A percentile compares a stretch with the other conserved stretches of the same genome.
Conservation (phyloP, 2,329 filamentous ascomycete genomes). For the Ilyonectria destructans region DNA sequence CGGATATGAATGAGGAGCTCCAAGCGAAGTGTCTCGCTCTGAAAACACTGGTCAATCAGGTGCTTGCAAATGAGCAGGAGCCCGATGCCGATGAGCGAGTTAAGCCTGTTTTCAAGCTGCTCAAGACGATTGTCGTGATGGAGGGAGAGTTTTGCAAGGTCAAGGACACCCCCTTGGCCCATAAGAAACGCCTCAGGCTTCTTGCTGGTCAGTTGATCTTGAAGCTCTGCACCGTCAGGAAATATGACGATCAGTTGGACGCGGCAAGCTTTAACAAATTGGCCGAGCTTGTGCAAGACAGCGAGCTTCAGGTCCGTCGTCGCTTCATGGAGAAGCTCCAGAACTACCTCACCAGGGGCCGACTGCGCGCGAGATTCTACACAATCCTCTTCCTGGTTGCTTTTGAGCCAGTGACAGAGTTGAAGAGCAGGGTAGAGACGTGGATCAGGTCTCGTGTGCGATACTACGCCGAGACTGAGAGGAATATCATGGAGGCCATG, state of each 20-base stretch:
- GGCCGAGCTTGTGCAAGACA: slow-evolving; percentile 86
- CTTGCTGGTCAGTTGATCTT: slow-evolving; percentile 85
- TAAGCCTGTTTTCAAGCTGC: slow-evolving; percentile 81
- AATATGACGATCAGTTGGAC: slow-evolving; percentile 82
- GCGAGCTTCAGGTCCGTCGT: slow-evolving; percentile 79
- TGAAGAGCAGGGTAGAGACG: slow-evolving; percentile 84
- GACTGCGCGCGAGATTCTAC: slow-evolving; percentile 84
- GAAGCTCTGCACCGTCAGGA: slow-evolving; percentile 85
- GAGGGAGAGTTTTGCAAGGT: slow-evolving; percentile 87
- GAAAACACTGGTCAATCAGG: slow-evolving; percentile 88
- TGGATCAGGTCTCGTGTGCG: slow-evolving; percentile 90
- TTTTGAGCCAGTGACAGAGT: slow-evolving; percentile 85
- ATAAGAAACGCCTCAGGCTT: slow-evolving; percentile 86
- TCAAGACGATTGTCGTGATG: slow-evolving; percentile 82
- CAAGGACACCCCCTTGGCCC: slow-evolving; percentile 81
- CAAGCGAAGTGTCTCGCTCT: slow-evolving; percentile 88
- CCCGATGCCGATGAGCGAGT: slow-evolving; percentile 73
- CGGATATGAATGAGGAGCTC: slow-evolving; percentile 83
- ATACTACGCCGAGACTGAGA: slow-evolving; percentile 72
- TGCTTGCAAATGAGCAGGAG: slow-evolving; percentile 74
- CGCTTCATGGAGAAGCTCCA: slow-evolving; percentile 89
- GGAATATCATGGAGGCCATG: slow-evolving; percentile 82
- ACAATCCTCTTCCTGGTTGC: slow-evolving; percentile 91
- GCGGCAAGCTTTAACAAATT: slow-evolving; percentile 85
- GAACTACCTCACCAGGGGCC: slow-evolving; percentile 86